Base-by-base conservation (phyloP, 495 filamentous ascomycete species). In the Aspergillus coremiiformis region DNA sequence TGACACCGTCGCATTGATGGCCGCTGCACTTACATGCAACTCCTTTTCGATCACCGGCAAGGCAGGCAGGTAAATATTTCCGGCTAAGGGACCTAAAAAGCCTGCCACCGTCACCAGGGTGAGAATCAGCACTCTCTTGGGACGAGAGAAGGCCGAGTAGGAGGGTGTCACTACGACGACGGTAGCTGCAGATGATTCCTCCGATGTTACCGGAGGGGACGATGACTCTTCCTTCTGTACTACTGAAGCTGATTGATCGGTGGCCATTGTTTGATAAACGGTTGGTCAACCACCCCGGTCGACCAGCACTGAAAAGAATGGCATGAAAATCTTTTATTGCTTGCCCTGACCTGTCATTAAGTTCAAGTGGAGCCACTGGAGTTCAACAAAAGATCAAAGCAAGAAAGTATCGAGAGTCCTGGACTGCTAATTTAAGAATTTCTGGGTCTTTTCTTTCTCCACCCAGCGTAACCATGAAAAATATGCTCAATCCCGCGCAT, bases 1-100 rank as follows among this genome's bases (percentile, higher is more conserved):
- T 7, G 60, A 56, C 3, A 67, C 59, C 3, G 64, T 67, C n/a
- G 56, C 62, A 53, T 67, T 67, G 42, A 67, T 62, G 15, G 47
- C 59, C 23, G 58, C 57, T 1, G 43, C 48, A 14, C 48, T 49
- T 5, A 54, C 52, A 14, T 57, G 26, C 32, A 65, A 67, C 17
- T 56, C 54, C 26, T 50, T 26, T 44, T 54, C 14, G 24, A 65
- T 53, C 9, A 61, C 45, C n/a, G 53, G 43, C 9, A 67, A 51
- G 12, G 57, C 54, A 14, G 64, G 64, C 1, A 67, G 60, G 46
- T 65, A 67, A n/a, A 66, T 60, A 44, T 53, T 57, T 14, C 63
- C 65, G 26, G 48, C 54, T 20, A 67, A 47, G 9, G 65, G 63
- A 14, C 58, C 63, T 23, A 67, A 62, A 52, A 67, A 62, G 6